phyloP scores from a whole-genome alignment of 768 basidiomycete species.

The Boletus rubroflammeus region DNA sequence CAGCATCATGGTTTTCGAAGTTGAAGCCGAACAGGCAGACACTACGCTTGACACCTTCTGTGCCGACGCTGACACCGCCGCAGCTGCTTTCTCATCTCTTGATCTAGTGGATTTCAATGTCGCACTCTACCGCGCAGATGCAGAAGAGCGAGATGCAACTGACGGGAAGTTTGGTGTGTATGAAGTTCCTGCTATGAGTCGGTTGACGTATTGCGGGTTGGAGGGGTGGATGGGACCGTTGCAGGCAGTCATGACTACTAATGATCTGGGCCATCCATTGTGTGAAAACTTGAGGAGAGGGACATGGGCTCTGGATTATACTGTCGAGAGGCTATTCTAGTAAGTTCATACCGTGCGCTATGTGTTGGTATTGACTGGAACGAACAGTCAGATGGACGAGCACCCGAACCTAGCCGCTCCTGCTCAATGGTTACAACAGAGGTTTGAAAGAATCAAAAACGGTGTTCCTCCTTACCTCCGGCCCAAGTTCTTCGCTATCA shows the following conservation, averaged over 20 bases:
- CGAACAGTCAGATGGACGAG: conserved; percentile 50
- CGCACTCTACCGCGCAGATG: conserved; percentile 80
- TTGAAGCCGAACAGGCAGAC: conserved; percentile 74
- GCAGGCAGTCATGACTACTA: conserved; percentile 77
- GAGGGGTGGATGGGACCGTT: conserved; percentile 97
- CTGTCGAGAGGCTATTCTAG: conserved; percentile 64
- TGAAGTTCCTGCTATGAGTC: conserved; percentile 69
- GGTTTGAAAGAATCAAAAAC: conserved; percentile 78
- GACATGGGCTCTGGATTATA: conserved; percentile 90
- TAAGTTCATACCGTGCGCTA: conserved; percentile 38
- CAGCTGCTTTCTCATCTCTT: conserved; percentile 68
- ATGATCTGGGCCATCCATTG: conserved; percentile 91
- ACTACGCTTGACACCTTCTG: conserved; percentile 71
- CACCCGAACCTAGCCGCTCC: conserved; percentile 70
- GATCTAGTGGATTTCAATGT: conserved; percentile 88
- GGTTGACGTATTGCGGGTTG: conserved; percentile 86
- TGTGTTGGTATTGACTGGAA: conserved; percentile 11
- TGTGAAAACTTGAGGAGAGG: conserved; percentile 86
- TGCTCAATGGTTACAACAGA: conserved; percentile 79
- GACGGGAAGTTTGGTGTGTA: conserved; percentile 78
- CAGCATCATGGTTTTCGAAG: conserved; percentile 89
- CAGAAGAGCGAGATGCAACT: conserved; percentile 90
- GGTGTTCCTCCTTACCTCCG: conserved; percentile 82
- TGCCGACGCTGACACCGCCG: conserved; percentile 62
- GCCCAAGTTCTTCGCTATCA: conserved; percentile 94